Conservation (phyloP, 768 basidiomycete species). For the Ephemerocybe angulata region DNA sequence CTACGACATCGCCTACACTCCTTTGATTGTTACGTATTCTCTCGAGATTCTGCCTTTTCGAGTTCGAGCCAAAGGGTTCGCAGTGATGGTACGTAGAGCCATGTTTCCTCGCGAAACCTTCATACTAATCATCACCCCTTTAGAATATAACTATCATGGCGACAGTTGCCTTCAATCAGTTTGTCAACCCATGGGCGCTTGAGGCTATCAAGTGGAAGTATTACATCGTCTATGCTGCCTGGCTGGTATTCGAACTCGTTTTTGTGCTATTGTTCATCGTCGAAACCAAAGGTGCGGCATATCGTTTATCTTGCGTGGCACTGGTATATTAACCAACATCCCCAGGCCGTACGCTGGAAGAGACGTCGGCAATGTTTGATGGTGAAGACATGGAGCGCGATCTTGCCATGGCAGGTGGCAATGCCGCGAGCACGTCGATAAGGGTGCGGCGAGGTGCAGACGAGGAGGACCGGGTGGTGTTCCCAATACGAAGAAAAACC, state of each 20-base stretch:
- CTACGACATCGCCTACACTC: conserved; percentile 73
- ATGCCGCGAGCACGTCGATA: conserved; percentile 40
- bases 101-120: not conserved
- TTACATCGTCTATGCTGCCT: conserved; percentile 62
- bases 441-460: conserved; percentile 7
- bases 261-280: conserved; percentile 55
- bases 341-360: conserved; percentile 62
- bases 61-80: conserved; percentile 78
- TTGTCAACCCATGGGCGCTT: conserved; percentile 76
- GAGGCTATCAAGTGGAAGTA: conserved; percentile 54
- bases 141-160: conserved; percentile 63
- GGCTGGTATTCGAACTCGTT: conserved; percentile 57
- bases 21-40: conserved; percentile 58
- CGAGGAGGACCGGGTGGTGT: conserved; percentile 7
- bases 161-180: conserved; percentile 74
- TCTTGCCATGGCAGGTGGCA: conserved; percentile 44
- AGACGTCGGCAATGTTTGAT: conserved; percentile 71
- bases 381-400: conserved; percentile 47
- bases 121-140: conserved; percentile 7
- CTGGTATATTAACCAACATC: conserved; percentile 7
- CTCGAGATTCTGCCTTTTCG: conserved; percentile 80
- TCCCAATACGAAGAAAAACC: conserved; percentile 5
- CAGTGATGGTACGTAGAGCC: conserved; percentile 53
- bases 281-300: conserved; percentile 54
- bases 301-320: not conserved